Evolutionary conservation across 805 yeast species (phyloP), one percentile per base, ranked within the genome.

Genomic region (Ogataea trehalophila): DNA sequence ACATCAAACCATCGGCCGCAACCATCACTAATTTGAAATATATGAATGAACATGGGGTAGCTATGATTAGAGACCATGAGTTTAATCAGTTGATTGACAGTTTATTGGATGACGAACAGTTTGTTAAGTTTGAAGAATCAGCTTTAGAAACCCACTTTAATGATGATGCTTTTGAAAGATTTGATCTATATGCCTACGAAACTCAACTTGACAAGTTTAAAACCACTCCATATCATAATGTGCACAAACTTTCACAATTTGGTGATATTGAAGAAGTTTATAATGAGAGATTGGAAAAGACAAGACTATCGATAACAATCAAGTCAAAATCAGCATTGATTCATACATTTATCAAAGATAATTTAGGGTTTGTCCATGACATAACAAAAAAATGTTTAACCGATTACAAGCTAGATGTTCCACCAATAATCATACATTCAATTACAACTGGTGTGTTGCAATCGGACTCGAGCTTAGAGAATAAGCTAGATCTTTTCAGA

Each of bases 391-490:
- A 54, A 38, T 47, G 53, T 22, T 56, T 52, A 47, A 26, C 17
- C 4, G 62, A 61, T 42, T 64, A 60, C 44, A 42, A 49, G 3
- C 46, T 49, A 11, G 55, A 56, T 23, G 48, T 62, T 14, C 68
- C 68, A 22, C 23, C 55, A 4, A 29, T 44, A 2, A 41, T 63
- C 33, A 43, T 62, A 3, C 65, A 63, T 37, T 58, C 61, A n/a
- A 44, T 52, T 11, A 53, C 60, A 55, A 44, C 62, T 20, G 63
- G 63, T 14, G 23, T 60, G 3, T 45, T 62, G 17, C 37, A 49
- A 6, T 47, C 57, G 13, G 36, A 41, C 8, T 8, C 50, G 17
- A 37, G 33, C 5, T 51, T 57, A 37, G 47, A 40, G 2, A 56
- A 53, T 7, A 62, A 62, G 41, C 39, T 61, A 11, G 43, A 52